Base-by-base conservation (phyloP, 2,329 filamentous ascomycete genomes). In the Colletotrichum karsti region DNA sequence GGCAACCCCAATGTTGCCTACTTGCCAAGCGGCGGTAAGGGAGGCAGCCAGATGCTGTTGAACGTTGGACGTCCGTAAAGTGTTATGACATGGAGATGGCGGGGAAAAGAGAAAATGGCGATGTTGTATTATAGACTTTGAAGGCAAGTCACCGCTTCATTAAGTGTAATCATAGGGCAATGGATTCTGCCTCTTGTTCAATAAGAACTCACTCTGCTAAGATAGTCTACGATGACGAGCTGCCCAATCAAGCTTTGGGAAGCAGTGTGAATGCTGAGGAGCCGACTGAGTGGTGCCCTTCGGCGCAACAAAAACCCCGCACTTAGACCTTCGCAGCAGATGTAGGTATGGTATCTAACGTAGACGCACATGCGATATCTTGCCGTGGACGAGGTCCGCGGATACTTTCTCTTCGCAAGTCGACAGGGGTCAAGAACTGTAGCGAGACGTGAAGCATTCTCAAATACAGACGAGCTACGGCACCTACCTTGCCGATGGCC, bases 1-100 rank as follows among this genome's bases (percentile, higher is more conserved):
- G 84, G 85, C 67, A 99, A 99, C 83, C 95, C 96, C 69, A 98
- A 99, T 75, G 95, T 99, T 60, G 95, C 94, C 53, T 99, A 99
- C 81, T 83, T 99, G 71, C 96, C 96, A 3, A 68, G 60, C 33
- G 90, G 93, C 74, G 92, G 93, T 62, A 91, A 92, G 81, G 85
- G n/a, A n/a, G n/a, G 88, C 20, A 78, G 78, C n/a, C 80, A 83
- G 71, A 86, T 85, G 72, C 77, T 90, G 75, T 76, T 90, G 71
- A 88, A 84, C 35, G 86, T 89, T 2, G 82, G 82, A 26, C 79
- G 79, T 75, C 73, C 79, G 69, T 84, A 73, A 75, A 63, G n/a
- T 35, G 7, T 50, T 55, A 44, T 46, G 35, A 39, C 8, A 24
- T 42, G 30, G n/a, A 15, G 37, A 26, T 24, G 26, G 15, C 37